These are phyloP conservation scores for Bifiguratus adelaidae DNA, from an alignment of 192 early-diverging fungal genomes.

Conservation along the genomic window DNA sequence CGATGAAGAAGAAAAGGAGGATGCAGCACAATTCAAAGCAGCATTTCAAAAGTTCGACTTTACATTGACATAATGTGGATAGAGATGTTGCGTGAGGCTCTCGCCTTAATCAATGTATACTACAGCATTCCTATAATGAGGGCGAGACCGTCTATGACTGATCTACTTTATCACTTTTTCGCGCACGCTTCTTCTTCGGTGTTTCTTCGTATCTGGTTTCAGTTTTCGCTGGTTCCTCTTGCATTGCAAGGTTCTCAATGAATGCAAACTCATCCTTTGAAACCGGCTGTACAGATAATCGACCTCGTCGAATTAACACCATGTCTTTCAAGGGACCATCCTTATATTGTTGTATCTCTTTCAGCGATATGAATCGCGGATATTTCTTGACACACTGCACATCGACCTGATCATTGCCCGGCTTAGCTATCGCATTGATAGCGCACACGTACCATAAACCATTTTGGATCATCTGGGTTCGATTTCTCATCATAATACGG, in stretches of 20 bases:
- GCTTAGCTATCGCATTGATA: background rate
- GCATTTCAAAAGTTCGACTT: slow-evolving; percentile 34
- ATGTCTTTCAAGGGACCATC: slow-evolving; percentile 42
- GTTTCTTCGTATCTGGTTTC: too few species aligned
- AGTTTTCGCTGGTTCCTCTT: too few species aligned
- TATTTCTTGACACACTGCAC: slow-evolving; percentile 66
- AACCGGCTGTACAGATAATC: slow-evolving; percentile 74
- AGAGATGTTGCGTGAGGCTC: background rate
- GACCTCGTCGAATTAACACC: slow-evolving; percentile 55
- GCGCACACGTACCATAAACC: slow-evolving; percentile 58
- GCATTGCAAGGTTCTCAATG: slow-evolving; percentile 40
- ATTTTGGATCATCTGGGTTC: slow-evolving; percentile 50
- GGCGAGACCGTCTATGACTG: too few species aligned
- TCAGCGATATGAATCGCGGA: slow-evolving; percentile 44
- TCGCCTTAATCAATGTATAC: too few species aligned
- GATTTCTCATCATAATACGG: slow-evolving; percentile 77
- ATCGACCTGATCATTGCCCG: slow-evolving; percentile 35
- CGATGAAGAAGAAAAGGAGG: slow-evolving; percentile 50
- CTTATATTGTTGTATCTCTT: slow-evolving; percentile 49
- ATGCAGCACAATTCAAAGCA: slow-evolving; percentile 19
- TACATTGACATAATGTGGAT: slow-evolving; percentile 7
- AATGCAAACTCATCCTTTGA: slow-evolving; percentile 47
- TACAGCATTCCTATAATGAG: too few species aligned
- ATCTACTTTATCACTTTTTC: too few species aligned
- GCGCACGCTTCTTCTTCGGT: too few species aligned